Conservation (phyloP, 106 monocot species). For the Dioscorea dumetorum region DNA sequence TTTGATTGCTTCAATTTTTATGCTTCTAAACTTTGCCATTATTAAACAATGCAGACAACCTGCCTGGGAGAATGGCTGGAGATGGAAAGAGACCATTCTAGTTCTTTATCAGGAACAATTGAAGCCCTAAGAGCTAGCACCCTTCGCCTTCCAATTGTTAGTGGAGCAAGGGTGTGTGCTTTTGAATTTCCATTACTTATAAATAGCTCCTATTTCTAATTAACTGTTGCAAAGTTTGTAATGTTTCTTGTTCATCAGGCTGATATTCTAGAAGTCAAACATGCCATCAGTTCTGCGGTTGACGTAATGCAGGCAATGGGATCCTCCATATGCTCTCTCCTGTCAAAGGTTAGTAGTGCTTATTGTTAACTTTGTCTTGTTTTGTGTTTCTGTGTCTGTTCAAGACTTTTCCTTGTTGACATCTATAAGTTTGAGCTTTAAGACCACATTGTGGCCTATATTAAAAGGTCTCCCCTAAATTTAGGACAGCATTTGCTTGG, state of each 20-base stretch:
- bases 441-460: background rate
- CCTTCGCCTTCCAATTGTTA: conserved; percentile 85
- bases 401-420: background rate
- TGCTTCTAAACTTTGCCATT: too few relatives aligned
- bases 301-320: conserved; percentile 65
- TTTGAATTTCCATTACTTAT: background rate
- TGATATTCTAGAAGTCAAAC: conserved; percentile 46
- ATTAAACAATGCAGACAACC: conserved; percentile 37
- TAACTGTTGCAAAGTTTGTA: background rate
- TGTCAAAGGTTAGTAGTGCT: conserved; percentile 39
- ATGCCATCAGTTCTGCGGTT: conserved; percentile 60
- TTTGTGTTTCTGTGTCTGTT: background rate
- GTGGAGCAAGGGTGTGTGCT: conserved; percentile 75
- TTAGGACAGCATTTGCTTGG: background rate
- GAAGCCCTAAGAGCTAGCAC: conserved; percentile 91
- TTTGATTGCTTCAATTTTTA: background rate
- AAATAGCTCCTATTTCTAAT: background rate
- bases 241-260: conserved; percentile 33
- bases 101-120: conserved; percentile 63
- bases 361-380: background rate
- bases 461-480: background rate
- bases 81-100: conserved; percentile 70
- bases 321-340: conserved; percentile 43
- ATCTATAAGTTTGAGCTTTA: background rate
- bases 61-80: conserved; percentile 80